Evolutionary conservation across 257 asterid species (phyloP).

Genomic region (Agastache rugosa): DNA sequence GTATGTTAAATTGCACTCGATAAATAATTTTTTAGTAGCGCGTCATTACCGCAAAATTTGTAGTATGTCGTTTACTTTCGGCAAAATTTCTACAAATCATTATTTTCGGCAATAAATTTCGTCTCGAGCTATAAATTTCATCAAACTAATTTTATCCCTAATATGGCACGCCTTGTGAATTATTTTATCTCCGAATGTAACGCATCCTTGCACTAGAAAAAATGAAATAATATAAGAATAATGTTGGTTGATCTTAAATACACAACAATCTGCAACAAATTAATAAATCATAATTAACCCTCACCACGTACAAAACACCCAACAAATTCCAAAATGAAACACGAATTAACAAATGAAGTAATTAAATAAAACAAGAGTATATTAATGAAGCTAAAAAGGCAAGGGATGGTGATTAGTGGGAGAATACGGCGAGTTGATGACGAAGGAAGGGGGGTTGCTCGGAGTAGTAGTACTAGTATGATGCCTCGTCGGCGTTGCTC

Average conservation of each 20-base stretch:
- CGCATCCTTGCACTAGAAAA: too few relatives aligned
- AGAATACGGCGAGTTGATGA: constrained; percentile 58
- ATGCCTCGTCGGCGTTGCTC: constrained; percentile 38
- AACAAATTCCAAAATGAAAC: constrained; percentile 5
- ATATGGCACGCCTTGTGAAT: too few relatives aligned
- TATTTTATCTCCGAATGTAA: too few relatives aligned
- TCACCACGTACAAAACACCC: too few relatives aligned
- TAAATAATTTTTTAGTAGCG: too few relatives aligned
- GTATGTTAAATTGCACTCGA: too few relatives aligned
- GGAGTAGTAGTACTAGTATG: constrained; percentile 6
- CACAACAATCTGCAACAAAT: neutral
- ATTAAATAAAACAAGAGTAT: neutral
- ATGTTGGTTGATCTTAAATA: neutral
- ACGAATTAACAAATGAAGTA: neutral
- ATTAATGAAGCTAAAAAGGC: constrained; percentile 53
- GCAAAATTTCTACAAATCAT: too few relatives aligned
- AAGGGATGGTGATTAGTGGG: constrained; percentile 54
- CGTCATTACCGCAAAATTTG: too few relatives aligned
- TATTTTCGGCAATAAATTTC: too few relatives aligned
- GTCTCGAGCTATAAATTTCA: too few relatives aligned
- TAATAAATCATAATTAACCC: neutral
- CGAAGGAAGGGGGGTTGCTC: constrained; percentile 53
- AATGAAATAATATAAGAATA: neutral
- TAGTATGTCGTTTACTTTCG: too few relatives aligned
- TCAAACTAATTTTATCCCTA: too few relatives aligned